Percentiles rank a stretch among this genome's conserved stretches.
Conservation (phyloP, 768 basidiomycete species). For the Tylopilus sp. region DNA sequence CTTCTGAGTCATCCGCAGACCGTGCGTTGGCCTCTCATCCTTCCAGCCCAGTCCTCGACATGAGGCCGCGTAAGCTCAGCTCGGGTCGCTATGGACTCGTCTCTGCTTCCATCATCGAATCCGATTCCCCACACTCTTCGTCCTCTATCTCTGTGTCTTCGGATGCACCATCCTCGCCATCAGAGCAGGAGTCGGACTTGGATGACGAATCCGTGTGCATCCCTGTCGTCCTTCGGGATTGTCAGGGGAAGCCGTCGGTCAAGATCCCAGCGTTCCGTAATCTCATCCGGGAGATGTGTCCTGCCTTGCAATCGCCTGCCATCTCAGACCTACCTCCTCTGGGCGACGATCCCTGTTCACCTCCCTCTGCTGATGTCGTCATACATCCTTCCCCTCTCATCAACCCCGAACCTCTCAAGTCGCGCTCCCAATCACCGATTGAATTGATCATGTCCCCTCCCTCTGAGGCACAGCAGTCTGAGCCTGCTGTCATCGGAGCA, state of each 20-base stretch:
- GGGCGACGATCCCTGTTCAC: constrained; percentile 11
- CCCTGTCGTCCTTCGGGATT: constrained; percentile 14
- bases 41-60: constrained; percentile 26
- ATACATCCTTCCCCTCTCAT: constrained; percentile 18
- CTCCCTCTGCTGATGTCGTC: background rate
- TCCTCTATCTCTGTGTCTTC: constrained; percentile 44
- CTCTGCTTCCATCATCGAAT: constrained; percentile 28
- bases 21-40: constrained; percentile 17
- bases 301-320: constrained; percentile 8
- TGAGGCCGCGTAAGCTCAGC: constrained; percentile 30
- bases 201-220: constrained; percentile 42
- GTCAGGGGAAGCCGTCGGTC: constrained; percentile 13
- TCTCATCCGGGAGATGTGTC: constrained; percentile 30
- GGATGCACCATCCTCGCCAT: constrained; percentile 27
- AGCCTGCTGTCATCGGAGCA: constrained; percentile 41
- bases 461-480: constrained; percentile 22
- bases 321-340: constrained; percentile 5
- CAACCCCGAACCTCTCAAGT: constrained; percentile 19
- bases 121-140: constrained; percentile 27
- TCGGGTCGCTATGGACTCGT: constrained; percentile 67
- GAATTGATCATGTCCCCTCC: constrained; percentile 39
- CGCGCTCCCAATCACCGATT: constrained; percentile 47
- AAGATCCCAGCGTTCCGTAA: constrained; percentile 33
- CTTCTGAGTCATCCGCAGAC: constrained; percentile 19
- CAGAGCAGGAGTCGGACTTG: constrained; percentile 48